These are phyloP conservation scores for Umbilicaria muhlenbergii DNA, from an alignment of 495 filamentous ascomycete species.

Conservation along the genomic window DNA sequence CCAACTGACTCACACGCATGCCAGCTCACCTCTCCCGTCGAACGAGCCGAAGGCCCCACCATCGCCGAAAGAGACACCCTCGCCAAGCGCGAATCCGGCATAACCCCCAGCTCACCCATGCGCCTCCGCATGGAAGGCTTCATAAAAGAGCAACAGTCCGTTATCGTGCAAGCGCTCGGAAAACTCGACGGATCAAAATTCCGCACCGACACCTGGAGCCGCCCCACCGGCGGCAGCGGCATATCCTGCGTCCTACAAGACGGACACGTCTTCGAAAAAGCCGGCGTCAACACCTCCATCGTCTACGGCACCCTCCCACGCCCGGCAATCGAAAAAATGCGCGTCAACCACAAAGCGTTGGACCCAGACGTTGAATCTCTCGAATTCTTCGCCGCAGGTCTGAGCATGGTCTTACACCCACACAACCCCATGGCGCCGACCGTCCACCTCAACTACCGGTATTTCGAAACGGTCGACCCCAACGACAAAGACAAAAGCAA, in stretches of 20 bases:
- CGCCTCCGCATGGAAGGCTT: constrained; percentile 93
- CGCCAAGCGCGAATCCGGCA: constrained; percentile 46
- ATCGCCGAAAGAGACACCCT: constrained; percentile 60
- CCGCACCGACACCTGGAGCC: constrained; percentile 68
- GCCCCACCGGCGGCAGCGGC: constrained; percentile 71
- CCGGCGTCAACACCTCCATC: constrained; percentile 84
- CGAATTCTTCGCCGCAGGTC: constrained; percentile 85
- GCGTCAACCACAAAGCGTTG: constrained; percentile 85
- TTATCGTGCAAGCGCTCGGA: constrained; percentile 69
- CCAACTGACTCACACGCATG: constrained; percentile 10
- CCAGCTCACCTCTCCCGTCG: constrained; percentile 28
- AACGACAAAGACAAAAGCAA: constrained; percentile 45
- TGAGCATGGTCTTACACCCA: constrained; percentile 87
- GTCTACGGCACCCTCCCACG: constrained; percentile 88
- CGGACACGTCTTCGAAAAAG: constrained; percentile 95
- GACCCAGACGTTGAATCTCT: constrained; percentile 61
- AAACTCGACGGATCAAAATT: constrained; percentile 70
- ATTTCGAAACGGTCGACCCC: constrained; percentile 76
- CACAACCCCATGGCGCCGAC: constrained; percentile 93
- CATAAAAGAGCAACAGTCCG: constrained; percentile 78
- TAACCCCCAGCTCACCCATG: constrained; percentile 68
- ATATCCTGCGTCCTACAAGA: constrained; percentile 91
- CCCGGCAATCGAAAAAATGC: constrained; percentile 83
- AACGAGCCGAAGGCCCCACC: constrained; percentile 38
- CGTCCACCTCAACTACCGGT: constrained; percentile 96